Evolutionary conservation across 1,139 yeast genomes (phyloP), one percentile per base, ranked within the genome.

Genomic region (Hyphopichia pseudoburtonii): DNA sequence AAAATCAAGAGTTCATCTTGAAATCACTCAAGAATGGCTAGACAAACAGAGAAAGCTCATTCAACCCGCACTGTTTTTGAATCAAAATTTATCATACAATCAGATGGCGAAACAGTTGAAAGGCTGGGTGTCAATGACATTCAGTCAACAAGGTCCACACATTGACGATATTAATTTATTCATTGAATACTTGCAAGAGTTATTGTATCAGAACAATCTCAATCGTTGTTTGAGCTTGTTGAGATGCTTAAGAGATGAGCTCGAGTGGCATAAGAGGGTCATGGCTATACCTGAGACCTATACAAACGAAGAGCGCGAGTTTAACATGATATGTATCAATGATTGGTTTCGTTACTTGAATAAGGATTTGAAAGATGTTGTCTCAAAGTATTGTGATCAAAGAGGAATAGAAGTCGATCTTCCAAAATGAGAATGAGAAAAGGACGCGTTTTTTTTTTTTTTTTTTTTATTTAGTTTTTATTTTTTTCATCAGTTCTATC

Each of bases 131-230:
- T 43, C 43, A 4, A 57, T 60, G 32, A 68, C 82, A 0, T 39
- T 70, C 4, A 45, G 56, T n/a, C 64, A 60, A 22, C 62, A 61
- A 22, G 85, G 86, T 0, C 89, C 90, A 0, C 82, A 80, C 48
- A 50, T 48, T 3, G 82, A 74, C 25, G 92, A 84, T 49, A 58
- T 80, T 3, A 46, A 47, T 1, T 48, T 69, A 10, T 75, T 79
- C 40, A 52, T 43, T 1, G 42, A 41, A 0, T 67, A 63, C 44
- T 34, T 69, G 8, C 32, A 39, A 15, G 42, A 39, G 12, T 43
- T 67, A 28, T 38, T 58, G 17, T 33, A 40, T 1, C 52, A 49
- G 27, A 48, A 49, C 10, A 50, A 54, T 27, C 29, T 56, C 2
- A 42, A 47, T n/a, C 43, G 64, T 23, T 49, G 62, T 28, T 16